Base-by-base conservation (phyloP, 2,329 filamentous ascomycete genomes). In the Colletotrichum sp. region DNA sequence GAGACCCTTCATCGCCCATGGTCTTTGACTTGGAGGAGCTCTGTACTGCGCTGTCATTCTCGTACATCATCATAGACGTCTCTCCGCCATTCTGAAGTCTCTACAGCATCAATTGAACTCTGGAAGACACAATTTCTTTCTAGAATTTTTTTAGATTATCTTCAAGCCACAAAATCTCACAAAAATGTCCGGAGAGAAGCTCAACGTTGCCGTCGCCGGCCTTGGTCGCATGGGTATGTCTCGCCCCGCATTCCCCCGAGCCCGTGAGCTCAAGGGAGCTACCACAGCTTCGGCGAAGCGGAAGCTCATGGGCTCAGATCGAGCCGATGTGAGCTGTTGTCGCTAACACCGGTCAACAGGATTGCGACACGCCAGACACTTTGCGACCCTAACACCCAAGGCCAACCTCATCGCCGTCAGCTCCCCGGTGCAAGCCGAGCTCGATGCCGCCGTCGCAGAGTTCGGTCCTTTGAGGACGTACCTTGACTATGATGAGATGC, bases 181-280 rank as follows among this genome's bases (percentile, higher is more conserved):
- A 13, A 69, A 28, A 52, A 69, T 73, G 71, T 36, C 57, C 9
- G 65, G 71, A 63, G 65, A 77, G 60, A 84, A 82, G 78, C 81
- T 88, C 75, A 83, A 86, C 77, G 81, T 90, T 77, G 88, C 84
- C 61, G 86, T 86, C 66, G 87, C 86, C 48, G 88, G 88, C 61
- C 87, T 90, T 57, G 88, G 88, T 38, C 87, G 88, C 77, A 90
- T 90, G 87, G 88, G 88, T 69, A 69, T 24, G 71, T 69, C 21
- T 69, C 38, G 30, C 24, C 26, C 36, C 21, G 16, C 38, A 30
- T 52, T 38, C 15, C 12, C 28, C 65, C 28, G 55, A 55, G 18
- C 26, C 43, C 43, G 43, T 30, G 48, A 32, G 43, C n/a, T 34
- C 26, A 10, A 58, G 0, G n/a, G 12, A 69, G 65, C 71, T 69